phyloP scores from a whole-genome alignment of 1,139 yeast genomes.

The Torulaspora globosa region DNA sequence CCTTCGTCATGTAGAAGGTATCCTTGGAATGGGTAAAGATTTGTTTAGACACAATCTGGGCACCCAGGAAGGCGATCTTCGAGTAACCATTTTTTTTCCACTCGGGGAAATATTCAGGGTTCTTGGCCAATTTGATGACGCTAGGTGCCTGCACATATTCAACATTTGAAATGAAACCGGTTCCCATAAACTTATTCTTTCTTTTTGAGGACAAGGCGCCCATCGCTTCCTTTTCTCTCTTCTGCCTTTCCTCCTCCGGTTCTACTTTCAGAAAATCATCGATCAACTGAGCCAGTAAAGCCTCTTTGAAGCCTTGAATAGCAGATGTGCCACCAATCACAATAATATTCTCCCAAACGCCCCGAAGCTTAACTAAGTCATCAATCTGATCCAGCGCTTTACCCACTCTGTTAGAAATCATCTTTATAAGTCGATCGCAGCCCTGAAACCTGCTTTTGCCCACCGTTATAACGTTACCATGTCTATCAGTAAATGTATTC shows the following conservation, averaged over 20 bases:
- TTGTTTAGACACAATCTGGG: slow-evolving; percentile 82
- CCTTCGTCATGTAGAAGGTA: slow-evolving; percentile 61
- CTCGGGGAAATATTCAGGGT: slow-evolving; percentile 91
- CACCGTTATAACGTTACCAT: slow-evolving; percentile 53
- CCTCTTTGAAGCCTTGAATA: slow-evolving; percentile 74
- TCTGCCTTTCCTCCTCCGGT: slow-evolving; percentile 38
- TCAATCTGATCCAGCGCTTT: slow-evolving; percentile 52
- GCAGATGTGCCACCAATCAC: slow-evolving; percentile 72
- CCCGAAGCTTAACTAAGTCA: slow-evolving; percentile 71
- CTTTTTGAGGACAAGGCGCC: slow-evolving; percentile 22
- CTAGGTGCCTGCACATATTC: slow-evolving; percentile 66
- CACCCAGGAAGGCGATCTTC: slow-evolving; percentile 77
- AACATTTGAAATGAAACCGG: slow-evolving; percentile 32
- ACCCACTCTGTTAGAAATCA: slow-evolving; percentile 54
- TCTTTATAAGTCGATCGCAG: slow-evolving; percentile 51
- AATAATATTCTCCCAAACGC: slow-evolving; percentile 80
- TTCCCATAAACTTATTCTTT: slow-evolving; percentile 28
- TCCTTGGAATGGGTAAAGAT: slow-evolving; percentile 67
- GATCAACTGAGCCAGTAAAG: slow-evolving; percentile 55
- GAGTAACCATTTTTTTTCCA: slow-evolving; percentile 88
- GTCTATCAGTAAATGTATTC: slow-evolving; percentile 60
- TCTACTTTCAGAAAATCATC: slow-evolving; percentile 51
- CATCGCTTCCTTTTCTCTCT: slow-evolving; percentile 35
- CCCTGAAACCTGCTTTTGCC: slow-evolving; percentile 92
- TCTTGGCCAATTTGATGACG: slow-evolving; percentile 59